Conservation (phyloP, 768 basidiomycete species). For the Filobasidium wieringae region DNA sequence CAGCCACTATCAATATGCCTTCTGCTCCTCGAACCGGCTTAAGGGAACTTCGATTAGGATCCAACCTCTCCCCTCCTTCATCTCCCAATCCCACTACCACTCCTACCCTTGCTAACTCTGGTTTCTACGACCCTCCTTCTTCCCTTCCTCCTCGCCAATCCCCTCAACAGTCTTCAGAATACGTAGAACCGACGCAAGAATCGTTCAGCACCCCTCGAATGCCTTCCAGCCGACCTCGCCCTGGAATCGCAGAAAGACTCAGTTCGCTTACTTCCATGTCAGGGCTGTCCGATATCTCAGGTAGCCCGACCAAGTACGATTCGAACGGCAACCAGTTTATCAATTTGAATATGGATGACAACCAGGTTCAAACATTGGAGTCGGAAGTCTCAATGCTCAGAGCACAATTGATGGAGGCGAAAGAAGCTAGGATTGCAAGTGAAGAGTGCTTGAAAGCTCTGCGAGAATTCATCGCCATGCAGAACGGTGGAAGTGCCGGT, state of each 20-base stretch:
- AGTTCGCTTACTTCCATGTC: background rate
- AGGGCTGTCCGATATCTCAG: background rate
- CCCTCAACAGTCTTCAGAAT: too few relatives aligned
- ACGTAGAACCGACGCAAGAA: too few relatives aligned
- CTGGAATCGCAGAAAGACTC: background rate
- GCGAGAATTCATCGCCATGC: slow-evolving; percentile 48
- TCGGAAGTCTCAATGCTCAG: slow-evolving; percentile 53
- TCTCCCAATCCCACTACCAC: too few relatives aligned
- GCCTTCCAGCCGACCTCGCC: background rate
- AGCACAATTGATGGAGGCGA: slow-evolving; percentile 60
- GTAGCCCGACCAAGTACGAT: background rate
- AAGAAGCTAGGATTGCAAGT: slow-evolving; percentile 75
- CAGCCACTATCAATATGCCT: background rate
- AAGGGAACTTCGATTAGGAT: background rate
- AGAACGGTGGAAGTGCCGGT: background rate
- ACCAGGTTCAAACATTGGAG: slow-evolving; percentile 44
- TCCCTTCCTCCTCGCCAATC: too few relatives aligned
- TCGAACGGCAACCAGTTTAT: background rate
- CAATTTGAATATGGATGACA: slow-evolving; percentile 47
- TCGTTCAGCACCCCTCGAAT: too few relatives aligned
- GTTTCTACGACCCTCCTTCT: too few relatives aligned
- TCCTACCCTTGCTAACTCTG: too few relatives aligned
- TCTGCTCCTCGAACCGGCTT: background rate
- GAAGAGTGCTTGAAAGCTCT: slow-evolving; percentile 73
- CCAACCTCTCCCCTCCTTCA: background rate